phyloP scores from a whole-genome alignment of 108 stramenopile genomes.

The Cyclostephanos tholiformis region DNA sequence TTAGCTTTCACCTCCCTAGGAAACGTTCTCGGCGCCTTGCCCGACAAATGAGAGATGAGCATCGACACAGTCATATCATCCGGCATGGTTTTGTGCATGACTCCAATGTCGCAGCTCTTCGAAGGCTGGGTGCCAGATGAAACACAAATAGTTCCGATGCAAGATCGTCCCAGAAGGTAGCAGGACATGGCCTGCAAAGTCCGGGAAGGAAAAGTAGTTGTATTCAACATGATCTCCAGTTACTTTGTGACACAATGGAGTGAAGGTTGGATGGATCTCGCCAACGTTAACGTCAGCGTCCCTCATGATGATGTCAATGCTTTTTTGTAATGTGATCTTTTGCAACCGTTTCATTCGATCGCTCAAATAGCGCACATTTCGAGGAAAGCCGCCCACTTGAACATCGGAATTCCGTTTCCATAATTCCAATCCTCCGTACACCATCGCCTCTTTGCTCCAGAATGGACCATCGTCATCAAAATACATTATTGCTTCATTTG shows the following conservation, averaged over 20 bases:
- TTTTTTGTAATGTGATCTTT: conserved; percentile 47
- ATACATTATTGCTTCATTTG: conserved; percentile 84
- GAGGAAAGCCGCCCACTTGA: conserved; percentile 85
- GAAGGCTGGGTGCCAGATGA: conserved; percentile 88
- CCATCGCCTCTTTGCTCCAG: conserved; percentile 64
- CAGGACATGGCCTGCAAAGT: conserved; percentile 60
- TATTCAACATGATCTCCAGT: conserved; percentile 71
- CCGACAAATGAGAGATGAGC: conserved; percentile 77
- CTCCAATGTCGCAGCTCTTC: conserved; percentile 70
- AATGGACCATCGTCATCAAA: conserved; percentile 93
- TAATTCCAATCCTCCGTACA: conserved; percentile 73
- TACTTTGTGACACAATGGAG: conserved; percentile 65
- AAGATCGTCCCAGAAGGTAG: conserved; percentile 54
- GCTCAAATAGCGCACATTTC: conserved; percentile 59
- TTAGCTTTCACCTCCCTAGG: conserved; percentile 41
- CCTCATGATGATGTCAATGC: conserved; percentile 36
- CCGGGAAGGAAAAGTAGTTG: conserved; percentile 79
- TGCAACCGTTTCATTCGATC: conserved; percentile 46
- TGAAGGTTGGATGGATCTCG: conserved; percentile 57
- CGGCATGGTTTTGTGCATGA: conserved; percentile 77
- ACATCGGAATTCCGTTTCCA: conserved; percentile 88
- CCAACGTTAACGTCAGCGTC: conserved; percentile 26
- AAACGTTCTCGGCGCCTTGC: conserved; percentile 73
- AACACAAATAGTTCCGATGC: conserved; percentile 81
- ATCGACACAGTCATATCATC: conserved; percentile 89